A percentile compares a stretch with the other conserved stretches of the same genome.
These are phyloP conservation scores for Ceratocystis colombiana DNA, from an alignment of 2,329 filamentous ascomycete genomes.

Conservation along the genomic window DNA sequence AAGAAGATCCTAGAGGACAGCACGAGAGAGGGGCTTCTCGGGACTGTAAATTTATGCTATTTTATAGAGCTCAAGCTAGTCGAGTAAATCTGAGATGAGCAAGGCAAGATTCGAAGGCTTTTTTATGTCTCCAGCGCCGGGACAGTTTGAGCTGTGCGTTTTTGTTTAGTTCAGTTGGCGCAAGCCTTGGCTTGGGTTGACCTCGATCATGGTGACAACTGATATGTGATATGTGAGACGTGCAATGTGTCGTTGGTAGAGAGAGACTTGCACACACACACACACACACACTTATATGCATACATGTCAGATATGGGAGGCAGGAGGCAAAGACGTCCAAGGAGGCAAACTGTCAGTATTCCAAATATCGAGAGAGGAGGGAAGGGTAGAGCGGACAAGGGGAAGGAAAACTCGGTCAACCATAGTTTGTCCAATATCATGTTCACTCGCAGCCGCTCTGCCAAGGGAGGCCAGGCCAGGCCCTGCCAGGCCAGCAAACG, in stretches of 20 bases:
- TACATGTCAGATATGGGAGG: background rate
- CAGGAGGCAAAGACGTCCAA: background rate
- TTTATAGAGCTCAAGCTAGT: too few species aligned
- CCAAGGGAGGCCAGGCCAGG: background rate
- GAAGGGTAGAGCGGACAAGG: background rate
- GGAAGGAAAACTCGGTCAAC: background rate
- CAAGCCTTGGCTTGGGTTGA: background rate
- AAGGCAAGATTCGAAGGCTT: background rate
- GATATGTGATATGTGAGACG: background rate
- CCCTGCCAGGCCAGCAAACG: slow-evolving; percentile 5
- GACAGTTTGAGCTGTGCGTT: slow-evolving; percentile 12
- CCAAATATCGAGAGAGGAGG: background rate
- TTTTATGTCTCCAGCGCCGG: background rate
- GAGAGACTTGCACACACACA: too few species aligned
- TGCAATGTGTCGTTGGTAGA: too few species aligned
- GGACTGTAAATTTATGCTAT: too few species aligned
- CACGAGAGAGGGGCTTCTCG: background rate
- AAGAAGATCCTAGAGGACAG: background rate
- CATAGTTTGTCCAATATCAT: background rate
- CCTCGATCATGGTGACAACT: too few species aligned
- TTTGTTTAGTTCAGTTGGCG: background rate
- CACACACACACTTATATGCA: too few species aligned
- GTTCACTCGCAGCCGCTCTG: too few species aligned
- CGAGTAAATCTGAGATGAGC: background rate
- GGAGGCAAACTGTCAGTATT: background rate